Base-by-base conservation (phyloP, 2,329 filamentous ascomycete species). In the Phialemoniopsis sp. region DNA sequence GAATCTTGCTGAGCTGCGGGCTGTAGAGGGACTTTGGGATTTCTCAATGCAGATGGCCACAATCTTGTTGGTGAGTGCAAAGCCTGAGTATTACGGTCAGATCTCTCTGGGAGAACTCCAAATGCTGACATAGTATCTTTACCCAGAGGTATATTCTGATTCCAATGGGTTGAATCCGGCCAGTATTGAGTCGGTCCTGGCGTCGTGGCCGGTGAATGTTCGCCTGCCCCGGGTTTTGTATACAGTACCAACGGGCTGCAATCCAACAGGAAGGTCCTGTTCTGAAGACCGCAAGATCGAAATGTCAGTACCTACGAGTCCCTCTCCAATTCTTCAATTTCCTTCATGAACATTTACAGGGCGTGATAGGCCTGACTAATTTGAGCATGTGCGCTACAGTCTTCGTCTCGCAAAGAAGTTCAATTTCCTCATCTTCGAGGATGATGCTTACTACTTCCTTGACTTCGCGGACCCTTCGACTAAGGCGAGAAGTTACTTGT, bases 401-500 rank as follows among this genome's bases (percentile, higher is more conserved):
- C 35, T 37, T 13, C 21, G 21, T 14, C 16, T 37, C n/a, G 26
- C 35, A 3, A 14, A 37, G n/a, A 19, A 26, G 15, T 37, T 29
- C 21, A 16, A 37, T 28, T 37, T 37, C 17, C 16, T 37, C 18
- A 37, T 37, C 5, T 37, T 37, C 21, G 35, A 37, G 35, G 35
- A 37, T 30, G 35, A 37, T 37, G 35, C 35, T 12, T 42, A 42
- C 43, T 37, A 40, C 34, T 45, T 37, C 16, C 36, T 45, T 33
- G 42, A 42, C 18, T 45, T 42, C 21, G 43, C 37, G 13, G 36
- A 42, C 32, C 29, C 34, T n/a, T 28, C 37, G 30, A 40, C 16
- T 8, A n/a, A 39, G 34, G 36, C 39, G 16, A 40, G 43, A 34
- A 45, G 43, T 34, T 45, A 45, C 13, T n/a, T n/a, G n/a, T n/a